Percentiles rank a stretch among this genome's conserved stretches.
Conservation (phyloP, 139 green algal species). For the Chlamydomonas eustigma region DNA sequence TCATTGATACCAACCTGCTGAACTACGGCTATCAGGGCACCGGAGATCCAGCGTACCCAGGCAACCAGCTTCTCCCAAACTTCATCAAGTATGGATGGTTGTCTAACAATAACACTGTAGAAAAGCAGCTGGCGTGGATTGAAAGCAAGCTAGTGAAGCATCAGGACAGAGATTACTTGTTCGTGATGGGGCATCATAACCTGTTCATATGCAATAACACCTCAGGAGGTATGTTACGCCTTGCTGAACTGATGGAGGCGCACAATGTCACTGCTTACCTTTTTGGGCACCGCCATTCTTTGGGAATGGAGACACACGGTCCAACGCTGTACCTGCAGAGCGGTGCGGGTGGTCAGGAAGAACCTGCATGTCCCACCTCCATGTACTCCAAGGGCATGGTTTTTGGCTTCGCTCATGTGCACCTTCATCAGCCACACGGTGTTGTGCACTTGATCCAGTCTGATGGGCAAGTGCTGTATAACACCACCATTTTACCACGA, state of each 20-base stretch:
- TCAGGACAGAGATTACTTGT: background rate
- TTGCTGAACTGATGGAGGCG: background rate
- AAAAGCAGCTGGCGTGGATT: background rate
- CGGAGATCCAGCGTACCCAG: background rate
- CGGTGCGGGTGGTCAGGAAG: background rate
- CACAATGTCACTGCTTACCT: background rate
- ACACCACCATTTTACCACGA: background rate
- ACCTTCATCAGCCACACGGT: background rate
- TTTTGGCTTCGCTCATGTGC: background rate
- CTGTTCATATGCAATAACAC: background rate
- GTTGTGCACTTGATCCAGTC: background rate
- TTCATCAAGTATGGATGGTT: background rate
- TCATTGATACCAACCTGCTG: background rate
- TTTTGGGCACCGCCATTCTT: background rate
- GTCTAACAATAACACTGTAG: background rate
- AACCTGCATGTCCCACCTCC: background rate
- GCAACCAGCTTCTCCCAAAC: background rate
- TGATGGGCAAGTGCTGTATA: background rate
- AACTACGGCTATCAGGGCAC: conserved; percentile 1
- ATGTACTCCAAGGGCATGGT: background rate
- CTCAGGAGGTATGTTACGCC: background rate
- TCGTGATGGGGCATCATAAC: background rate
- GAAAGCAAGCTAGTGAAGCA: background rate
- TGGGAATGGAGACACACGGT: background rate
- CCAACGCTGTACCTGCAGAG: background rate